Evolutionary conservation across 2,329 filamentous ascomycete species (phyloP).

Genomic region (Curvularia verruculosa): DNA sequence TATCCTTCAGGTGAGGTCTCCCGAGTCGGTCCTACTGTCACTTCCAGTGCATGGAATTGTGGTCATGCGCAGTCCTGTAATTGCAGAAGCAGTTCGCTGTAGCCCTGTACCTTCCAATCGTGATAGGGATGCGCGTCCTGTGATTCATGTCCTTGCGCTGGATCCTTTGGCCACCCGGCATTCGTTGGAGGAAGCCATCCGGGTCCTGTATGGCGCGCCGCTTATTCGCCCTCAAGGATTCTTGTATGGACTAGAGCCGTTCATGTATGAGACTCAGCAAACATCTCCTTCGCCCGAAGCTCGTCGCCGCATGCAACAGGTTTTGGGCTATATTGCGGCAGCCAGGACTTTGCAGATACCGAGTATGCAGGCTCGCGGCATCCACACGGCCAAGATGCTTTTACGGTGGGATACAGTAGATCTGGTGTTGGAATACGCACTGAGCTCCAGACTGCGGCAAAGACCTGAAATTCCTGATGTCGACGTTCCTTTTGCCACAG

Average conservation of each 20-base stretch:
- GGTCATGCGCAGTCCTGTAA: constrained; percentile 42
- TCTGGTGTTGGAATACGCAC: constrained; percentile 64
- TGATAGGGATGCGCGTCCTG: constrained; percentile 33
- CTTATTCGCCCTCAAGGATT: constrained; percentile 37
- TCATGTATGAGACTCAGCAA: constrained; percentile 32
- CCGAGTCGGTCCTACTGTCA: constrained; percentile 34
- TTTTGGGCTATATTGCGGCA: constrained; percentile 67
- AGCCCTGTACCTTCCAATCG: constrained; percentile 27
- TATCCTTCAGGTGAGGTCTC: constrained; percentile 43
- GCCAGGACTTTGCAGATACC: constrained; percentile 64
- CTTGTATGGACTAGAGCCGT: constrained; percentile 38
- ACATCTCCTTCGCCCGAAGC: constrained; percentile 35
- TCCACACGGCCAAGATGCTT: constrained; percentile 64
- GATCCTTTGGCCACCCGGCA: constrained; percentile 39
- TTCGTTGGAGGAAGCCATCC: constrained; percentile 45
- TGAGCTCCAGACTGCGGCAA: constrained; percentile 39
- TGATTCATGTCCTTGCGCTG: constrained; percentile 35
- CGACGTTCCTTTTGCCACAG: constrained; percentile 62
- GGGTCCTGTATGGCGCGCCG: constrained; percentile 46
- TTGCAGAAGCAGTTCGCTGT: constrained; percentile 39
- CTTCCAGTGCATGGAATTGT: constrained; percentile 47
- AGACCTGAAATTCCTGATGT: constrained; percentile 22
- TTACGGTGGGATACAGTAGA: constrained; percentile 69
- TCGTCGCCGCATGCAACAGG: constrained; percentile 44
- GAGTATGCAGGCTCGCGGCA: constrained; percentile 62